Percentiles rank a stretch among this genome's conserved stretches.
phyloP scores from a whole-genome alignment of 2,329 filamentous ascomycete genomes.

The Fusarium robinianum region DNA sequence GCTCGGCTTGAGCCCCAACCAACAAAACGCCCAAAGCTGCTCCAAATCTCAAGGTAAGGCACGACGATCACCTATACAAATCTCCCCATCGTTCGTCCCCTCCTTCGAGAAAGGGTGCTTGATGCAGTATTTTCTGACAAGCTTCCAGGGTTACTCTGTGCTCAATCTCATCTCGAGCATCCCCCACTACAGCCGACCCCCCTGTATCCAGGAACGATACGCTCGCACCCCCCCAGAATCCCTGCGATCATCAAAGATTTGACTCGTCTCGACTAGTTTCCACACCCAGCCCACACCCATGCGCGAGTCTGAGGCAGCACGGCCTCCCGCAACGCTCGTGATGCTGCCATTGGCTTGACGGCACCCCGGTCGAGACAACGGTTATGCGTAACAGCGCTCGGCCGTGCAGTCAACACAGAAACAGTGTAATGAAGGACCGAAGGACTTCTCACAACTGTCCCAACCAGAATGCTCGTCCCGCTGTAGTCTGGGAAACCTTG shows the following conservation, averaged over 20 bases:
- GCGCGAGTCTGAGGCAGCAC: too few species aligned
- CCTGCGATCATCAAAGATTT: slow-evolving; percentile 17
- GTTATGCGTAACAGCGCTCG: slow-evolving; percentile 60
- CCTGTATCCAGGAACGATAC: slow-evolving; percentile 25
- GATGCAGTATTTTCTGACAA: slow-evolving; percentile 3
- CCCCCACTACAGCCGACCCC: slow-evolving; percentile 16
- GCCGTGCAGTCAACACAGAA: slow-evolving; percentile 52
- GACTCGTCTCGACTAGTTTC: slow-evolving; percentile 13
- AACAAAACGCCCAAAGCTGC: slow-evolving; percentile 22
- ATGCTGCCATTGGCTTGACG: slow-evolving; percentile 46
- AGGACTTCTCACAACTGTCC: slow-evolving; percentile 44
- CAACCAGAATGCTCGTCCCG: slow-evolving; percentile 44
- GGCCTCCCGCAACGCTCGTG: slow-evolving; percentile 31
- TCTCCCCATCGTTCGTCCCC: slow-evolving; percentile 30
- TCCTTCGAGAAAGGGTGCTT: slow-evolving; percentile 5
- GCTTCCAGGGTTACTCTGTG: slow-evolving; percentile 13
- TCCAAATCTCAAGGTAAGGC: slow-evolving; percentile 31
- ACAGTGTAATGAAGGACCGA: slow-evolving; percentile 52
- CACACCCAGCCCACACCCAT: slow-evolving; percentile 15
- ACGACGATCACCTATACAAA: slow-evolving; percentile 32
- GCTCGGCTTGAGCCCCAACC: slow-evolving; percentile 7
- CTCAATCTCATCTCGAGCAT: slow-evolving; percentile 30
- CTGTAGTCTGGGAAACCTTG: slow-evolving; percentile 19
- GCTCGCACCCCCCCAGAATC: slow-evolving; percentile 24
- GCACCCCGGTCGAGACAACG: slow-evolving; percentile 49